phyloP scores from a whole-genome alignment of 805 yeast species.

The Kurtzmaniella cleridarum region DNA sequence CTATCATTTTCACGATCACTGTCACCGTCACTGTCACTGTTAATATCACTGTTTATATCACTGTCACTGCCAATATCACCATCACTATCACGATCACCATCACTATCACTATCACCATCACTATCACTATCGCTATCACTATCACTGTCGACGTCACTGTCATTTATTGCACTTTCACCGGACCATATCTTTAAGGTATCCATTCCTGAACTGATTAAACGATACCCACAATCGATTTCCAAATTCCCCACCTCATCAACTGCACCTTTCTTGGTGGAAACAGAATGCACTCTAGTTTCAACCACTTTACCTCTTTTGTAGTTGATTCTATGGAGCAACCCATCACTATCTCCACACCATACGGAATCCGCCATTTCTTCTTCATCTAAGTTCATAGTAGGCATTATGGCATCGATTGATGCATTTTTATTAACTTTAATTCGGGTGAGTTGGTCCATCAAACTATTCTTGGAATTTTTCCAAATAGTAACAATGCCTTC shows the following conservation, averaged over 20 bases:
- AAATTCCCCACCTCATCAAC: slow-evolving; percentile 70
- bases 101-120: slow-evolving; percentile 20
- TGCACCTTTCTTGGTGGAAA: slow-evolving; percentile 29
- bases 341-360: slow-evolving; percentile 81
- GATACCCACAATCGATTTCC: slow-evolving; percentile 76
- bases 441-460: slow-evolving; percentile 74
- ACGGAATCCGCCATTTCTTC: slow-evolving; percentile 43
- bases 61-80: slow-evolving; percentile 3
- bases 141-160: slow-evolving; percentile 15
- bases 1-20: slow-evolving; percentile 3
- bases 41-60: no score
- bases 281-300: slow-evolving; percentile 63
- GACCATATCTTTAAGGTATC: slow-evolving; percentile 77
- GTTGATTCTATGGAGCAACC: slow-evolving; percentile 63
- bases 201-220: slow-evolving; percentile 81
- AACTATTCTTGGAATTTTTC: slow-evolving; percentile 65
- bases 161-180: slow-evolving; percentile 22
- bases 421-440: slow-evolving; percentile 63
- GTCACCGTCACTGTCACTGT: slow-evolving; percentile 6
- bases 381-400: slow-evolving; percentile 50
- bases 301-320: slow-evolving; percentile 56
- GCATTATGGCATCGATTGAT: slow-evolving; percentile 65
- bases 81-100: slow-evolving; percentile 15
- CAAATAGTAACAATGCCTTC: slow-evolving; percentile 86
- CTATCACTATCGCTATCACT: slow-evolving; percentile 11